These are phyloP conservation scores for Flammula alnicola DNA, from an alignment of 1,284 basidiomycete genomes.

Conservation along the genomic window DNA sequence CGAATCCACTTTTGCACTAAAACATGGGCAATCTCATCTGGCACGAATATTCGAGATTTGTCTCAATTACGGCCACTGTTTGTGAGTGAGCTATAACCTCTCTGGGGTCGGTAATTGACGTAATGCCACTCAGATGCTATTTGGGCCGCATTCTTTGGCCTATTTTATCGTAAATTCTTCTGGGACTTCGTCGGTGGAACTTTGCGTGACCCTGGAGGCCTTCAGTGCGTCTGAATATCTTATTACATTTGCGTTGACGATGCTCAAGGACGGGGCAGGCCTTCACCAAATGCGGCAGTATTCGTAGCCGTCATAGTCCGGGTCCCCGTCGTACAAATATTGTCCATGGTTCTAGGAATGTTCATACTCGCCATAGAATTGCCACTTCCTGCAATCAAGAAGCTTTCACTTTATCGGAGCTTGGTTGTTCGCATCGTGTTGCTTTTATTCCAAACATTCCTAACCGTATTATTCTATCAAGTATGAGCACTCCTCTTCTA, in stretches of 20 bases:
- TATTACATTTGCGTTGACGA: not conserved
- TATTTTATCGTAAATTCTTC: conserved; percentile 89
- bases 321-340: conserved; percentile 69
- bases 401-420: conserved; percentile 64
- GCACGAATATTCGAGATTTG: conserved; percentile 78
- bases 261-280: conserved; percentile 45
- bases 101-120: no score
- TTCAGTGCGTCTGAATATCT: conserved; percentile 64
- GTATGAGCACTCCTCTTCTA: conserved; percentile 38
- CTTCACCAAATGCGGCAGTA: conserved; percentile 61
- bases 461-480: conserved; percentile 80
- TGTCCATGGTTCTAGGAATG: conserved; percentile 63
- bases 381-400: conserved; percentile 63
- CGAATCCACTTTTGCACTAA: conserved; percentile 17
- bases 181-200: conserved; percentile 83
- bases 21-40: conserved; percentile 83
- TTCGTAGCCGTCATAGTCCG: conserved; percentile 79
- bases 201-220: conserved; percentile 73
- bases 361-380: conserved; percentile 69
- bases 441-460: conserved; percentile 65
- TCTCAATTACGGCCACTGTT: conserved; percentile 71
- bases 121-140: conserved; percentile 59
- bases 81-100: conserved; percentile 64
- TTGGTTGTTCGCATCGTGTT: conserved; percentile 66
- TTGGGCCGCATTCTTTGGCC: conserved; percentile 79